These are phyloP conservation scores for Xylariaceae sp. DNA, from an alignment of 2,329 filamentous ascomycete species.

Conservation along the genomic window DNA sequence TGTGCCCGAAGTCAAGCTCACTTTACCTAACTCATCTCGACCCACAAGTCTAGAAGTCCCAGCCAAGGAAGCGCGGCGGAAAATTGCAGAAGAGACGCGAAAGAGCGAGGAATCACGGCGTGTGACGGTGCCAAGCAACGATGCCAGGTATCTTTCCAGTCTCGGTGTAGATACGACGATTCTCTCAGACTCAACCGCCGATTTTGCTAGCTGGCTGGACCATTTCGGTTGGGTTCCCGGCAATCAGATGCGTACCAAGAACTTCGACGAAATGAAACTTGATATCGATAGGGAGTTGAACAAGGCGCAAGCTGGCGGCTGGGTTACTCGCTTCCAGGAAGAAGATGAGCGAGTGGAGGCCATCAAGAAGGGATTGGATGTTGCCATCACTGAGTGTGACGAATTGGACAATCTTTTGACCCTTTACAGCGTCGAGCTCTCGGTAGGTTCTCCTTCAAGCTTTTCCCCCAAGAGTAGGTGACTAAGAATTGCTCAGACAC, in stretches of 20 bases:
- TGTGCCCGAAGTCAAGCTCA: slow-evolving; percentile 58
- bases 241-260: slow-evolving; percentile 68
- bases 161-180: slow-evolving; percentile 74
- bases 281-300: slow-evolving; percentile 86
- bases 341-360: slow-evolving; percentile 87
- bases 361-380: slow-evolving; percentile 80
- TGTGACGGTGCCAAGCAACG: slow-evolving; percentile 66
- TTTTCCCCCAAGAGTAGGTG: neutral
- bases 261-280: slow-evolving; percentile 73
- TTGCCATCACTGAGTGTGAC: slow-evolving; percentile 91
- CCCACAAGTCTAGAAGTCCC: slow-evolving; percentile 39
- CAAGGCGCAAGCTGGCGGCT: slow-evolving; percentile 86
- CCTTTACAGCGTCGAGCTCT: slow-evolving; percentile 89
- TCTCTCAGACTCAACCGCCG: slow-evolving; percentile 70
- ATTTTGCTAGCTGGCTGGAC: slow-evolving; percentile 78
- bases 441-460: slow-evolving; percentile 51
- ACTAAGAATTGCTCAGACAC: slow-evolving; percentile 56
- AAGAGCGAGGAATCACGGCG: slow-evolving; percentile 51
- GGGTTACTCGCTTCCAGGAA: slow-evolving; percentile 78
- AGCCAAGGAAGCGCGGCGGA: slow-evolving; percentile 28
- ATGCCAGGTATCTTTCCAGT: slow-evolving; percentile 71
- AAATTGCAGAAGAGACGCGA: slow-evolving; percentile 29
- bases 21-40: slow-evolving; percentile 42
- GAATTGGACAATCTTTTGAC: slow-evolving; percentile 93
- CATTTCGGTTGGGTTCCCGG: slow-evolving; percentile 86